Percentiles rank a stretch among this genome's conserved stretches.
These are phyloP conservation scores for Lactifluus subvellereus DNA, from an alignment of 768 basidiomycete species.

Conservation along the genomic window DNA sequence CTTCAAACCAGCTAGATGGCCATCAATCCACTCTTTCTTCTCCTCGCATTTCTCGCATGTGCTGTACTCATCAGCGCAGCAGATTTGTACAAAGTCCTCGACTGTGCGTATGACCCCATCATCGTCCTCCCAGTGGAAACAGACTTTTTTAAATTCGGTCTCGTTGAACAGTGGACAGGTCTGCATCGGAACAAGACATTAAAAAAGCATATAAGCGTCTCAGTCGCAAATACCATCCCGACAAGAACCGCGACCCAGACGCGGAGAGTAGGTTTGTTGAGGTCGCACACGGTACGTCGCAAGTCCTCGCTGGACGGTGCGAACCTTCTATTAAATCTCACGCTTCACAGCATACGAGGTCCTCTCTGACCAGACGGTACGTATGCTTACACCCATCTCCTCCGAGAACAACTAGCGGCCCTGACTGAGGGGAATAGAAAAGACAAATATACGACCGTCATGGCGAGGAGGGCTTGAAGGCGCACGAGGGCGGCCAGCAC, in stretches of 20 bases:
- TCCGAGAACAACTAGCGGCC: not conserved
- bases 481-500: slow-evolving; percentile 81
- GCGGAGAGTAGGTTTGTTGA: slow-evolving; percentile 87
- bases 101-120: slow-evolving; percentile 51
- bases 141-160: slow-evolving; percentile 25
- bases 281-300: slow-evolving; percentile 71
- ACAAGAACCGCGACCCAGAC: slow-evolving; percentile 85
- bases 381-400: slow-evolving; percentile 25
- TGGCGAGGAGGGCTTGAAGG: slow-evolving; percentile 93
- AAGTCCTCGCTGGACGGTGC: not conserved
- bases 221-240: slow-evolving; percentile 86
- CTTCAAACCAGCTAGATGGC: slow-evolving; percentile 27
- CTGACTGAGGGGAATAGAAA: slow-evolving; percentile 78
- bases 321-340: slow-evolving; percentile 6
- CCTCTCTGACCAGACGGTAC: slow-evolving; percentile 77
- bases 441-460: slow-evolving; percentile 89
- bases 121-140: slow-evolving; percentile 28
- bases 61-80: slow-evolving; percentile 42
- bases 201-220: slow-evolving; percentile 87
- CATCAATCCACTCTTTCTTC: slow-evolving; percentile 27
- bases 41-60: slow-evolving; percentile 32
- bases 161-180: slow-evolving; percentile 47
- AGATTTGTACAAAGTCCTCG: slow-evolving; percentile 79
- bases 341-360: slow-evolving; percentile 75
- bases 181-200: slow-evolving; percentile 85